Evolutionary conservation across 352 stramenopile genomes (phyloP).

Genomic region (Elongisporangium anandrum): DNA sequence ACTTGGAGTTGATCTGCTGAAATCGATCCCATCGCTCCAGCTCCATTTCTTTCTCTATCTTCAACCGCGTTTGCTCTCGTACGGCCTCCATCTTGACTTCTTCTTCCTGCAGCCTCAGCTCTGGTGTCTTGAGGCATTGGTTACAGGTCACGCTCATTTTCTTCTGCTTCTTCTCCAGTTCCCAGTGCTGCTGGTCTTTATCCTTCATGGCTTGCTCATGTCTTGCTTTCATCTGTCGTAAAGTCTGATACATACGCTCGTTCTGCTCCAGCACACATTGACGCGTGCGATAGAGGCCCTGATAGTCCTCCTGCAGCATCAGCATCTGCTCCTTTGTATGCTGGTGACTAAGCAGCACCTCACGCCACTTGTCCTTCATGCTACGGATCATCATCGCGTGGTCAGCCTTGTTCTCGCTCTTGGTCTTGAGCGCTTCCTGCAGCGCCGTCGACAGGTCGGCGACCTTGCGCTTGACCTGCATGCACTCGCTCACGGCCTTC

Average conservation of each 20-base stretch:
- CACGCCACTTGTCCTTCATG: conserved; percentile 71
- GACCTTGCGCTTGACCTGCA: conserved; percentile 53
- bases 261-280: conserved; percentile 36
- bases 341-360: conserved; percentile 33
- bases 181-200: conserved; percentile 54
- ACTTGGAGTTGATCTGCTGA: conserved; percentile 66
- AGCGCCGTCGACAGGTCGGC: conserved; percentile 42
- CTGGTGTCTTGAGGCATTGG: conserved; percentile 47
- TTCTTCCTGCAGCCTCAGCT: conserved; percentile 40
- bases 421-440: conserved; percentile 34
- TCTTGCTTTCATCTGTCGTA: conserved; percentile 37
- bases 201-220: conserved; percentile 41
- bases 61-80: conserved; percentile 43
- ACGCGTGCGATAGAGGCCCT: conserved; percentile 49
- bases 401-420: conserved; percentile 46
- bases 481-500: conserved; percentile 49
- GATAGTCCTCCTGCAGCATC: conserved; percentile 74
- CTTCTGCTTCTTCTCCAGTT: conserved; percentile 62
- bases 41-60: conserved; percentile 53
- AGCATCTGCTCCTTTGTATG: conserved; percentile 50
- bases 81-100: conserved; percentile 30
- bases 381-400: conserved; percentile 35
- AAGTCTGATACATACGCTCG: conserved; percentile 33
- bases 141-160: conserved; percentile 36
- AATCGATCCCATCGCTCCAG: conserved; percentile 62